Conservation (phyloP, 2,329 filamentous ascomycete species). For the Furcasterigmium furcatum region DNA sequence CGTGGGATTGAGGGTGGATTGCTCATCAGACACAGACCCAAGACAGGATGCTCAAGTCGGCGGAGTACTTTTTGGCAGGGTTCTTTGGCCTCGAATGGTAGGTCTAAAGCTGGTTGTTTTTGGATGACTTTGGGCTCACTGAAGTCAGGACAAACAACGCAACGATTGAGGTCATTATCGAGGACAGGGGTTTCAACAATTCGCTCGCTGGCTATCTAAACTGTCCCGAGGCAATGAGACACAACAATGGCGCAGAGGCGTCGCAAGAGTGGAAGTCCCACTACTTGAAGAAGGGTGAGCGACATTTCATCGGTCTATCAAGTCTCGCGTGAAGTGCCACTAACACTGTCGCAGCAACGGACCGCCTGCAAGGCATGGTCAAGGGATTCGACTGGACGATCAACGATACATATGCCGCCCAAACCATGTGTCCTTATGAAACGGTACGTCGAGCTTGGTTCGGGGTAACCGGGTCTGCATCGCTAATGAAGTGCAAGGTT, state of each 20-base stretch:
- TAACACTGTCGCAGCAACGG: constrained; percentile 41
- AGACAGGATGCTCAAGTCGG: constrained; percentile 73
- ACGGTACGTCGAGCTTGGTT: constrained; percentile 36
- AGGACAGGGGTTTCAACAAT: constrained; percentile 63
- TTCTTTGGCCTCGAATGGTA: constrained; percentile 74
- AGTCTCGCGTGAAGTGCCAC: not conserved
- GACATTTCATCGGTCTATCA: too few relatives aligned
- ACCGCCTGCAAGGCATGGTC: constrained; percentile 54
- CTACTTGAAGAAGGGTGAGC: constrained; percentile 60
- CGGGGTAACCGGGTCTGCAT: too few relatives aligned
- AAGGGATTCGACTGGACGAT: constrained; percentile 61
- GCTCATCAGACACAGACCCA: constrained; percentile 48
- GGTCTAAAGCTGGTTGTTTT: constrained; percentile 4
- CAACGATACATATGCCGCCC: constrained; percentile 62
- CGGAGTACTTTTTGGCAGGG: constrained; percentile 75
- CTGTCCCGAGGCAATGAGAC: constrained; percentile 59
- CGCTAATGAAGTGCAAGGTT: constrained; percentile 31
- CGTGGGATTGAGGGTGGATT: not conserved
- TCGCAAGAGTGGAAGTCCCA: constrained; percentile 55
- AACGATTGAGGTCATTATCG: constrained; percentile 70
- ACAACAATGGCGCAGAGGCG: constrained; percentile 49
- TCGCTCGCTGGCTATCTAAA: constrained; percentile 65
- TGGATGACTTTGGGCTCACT: not conserved
- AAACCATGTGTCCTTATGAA: constrained; percentile 74
- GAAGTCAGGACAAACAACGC: constrained; percentile 58